Evolutionary conservation across 192 early-diverging fungal species (phyloP).

Genomic region (Coemansia pectinata): DNA sequence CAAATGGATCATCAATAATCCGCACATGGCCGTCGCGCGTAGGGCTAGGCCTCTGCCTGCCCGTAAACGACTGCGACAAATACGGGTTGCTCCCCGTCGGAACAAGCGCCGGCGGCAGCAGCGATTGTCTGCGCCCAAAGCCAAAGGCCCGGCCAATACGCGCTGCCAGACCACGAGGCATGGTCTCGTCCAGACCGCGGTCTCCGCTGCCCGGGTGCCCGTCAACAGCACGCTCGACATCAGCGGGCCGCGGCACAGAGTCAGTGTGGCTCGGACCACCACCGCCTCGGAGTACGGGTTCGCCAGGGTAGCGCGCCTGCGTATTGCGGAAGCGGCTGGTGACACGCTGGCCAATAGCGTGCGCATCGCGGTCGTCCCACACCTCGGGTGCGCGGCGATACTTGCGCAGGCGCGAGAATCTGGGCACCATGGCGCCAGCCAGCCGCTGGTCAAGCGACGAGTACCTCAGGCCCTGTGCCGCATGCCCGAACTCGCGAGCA

Average conservation of each 20-base stretch:
- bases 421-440: constrained; percentile 37
- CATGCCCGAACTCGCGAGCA: constrained; percentile 36
- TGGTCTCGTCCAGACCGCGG: constrained; percentile 8
- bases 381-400: constrained; percentile 48
- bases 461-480: constrained; percentile 25
- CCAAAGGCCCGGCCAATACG: neutral
- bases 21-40: constrained; percentile 3
- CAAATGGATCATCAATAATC: neutral
- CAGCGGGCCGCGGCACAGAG: constrained; percentile 1
- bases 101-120: neutral
- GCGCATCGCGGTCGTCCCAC: constrained; percentile 54
- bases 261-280: neutral
- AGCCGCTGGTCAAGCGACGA: constrained; percentile 32
- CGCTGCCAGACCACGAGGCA: neutral
- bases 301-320: constrained; percentile 8
- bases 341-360: constrained; percentile 40
- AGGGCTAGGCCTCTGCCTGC: neutral
- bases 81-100: neutral
- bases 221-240: constrained; percentile 25
- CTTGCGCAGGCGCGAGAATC: constrained; percentile 46
- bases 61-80: neutral
- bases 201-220: constrained; percentile 46
- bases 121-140: neutral
- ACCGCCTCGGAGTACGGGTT: constrained; percentile 33
- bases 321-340: constrained; percentile 3